Evolutionary conservation across 176 grass and related monocot genomes (phyloP).

Genomic region (Cymbopogon citratus): DNA sequence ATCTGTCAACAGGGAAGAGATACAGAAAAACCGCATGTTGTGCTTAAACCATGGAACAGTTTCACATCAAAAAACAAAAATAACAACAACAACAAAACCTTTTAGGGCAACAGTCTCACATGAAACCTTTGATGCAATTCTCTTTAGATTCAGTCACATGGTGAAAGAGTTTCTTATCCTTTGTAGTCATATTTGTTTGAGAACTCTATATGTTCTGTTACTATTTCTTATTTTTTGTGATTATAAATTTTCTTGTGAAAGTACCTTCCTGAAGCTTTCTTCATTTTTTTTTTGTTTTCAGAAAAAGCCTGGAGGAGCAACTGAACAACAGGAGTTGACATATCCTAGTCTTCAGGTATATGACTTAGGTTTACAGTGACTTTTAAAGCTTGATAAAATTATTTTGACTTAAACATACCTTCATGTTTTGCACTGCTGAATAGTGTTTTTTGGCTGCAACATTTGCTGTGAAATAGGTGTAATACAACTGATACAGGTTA

Average conservation of each 20-base stretch:
- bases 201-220: not conserved
- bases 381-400: not conserved
- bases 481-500: not conserved
- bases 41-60: not conserved
- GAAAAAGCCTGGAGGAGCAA: constrained; percentile 58
- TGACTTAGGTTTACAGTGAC: constrained; percentile 4
- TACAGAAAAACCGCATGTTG: not conserved
- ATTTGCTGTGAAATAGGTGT: not conserved
- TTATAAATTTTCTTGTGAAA: not conserved
- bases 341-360: constrained; percentile 77
- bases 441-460: not conserved
- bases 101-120: not conserved
- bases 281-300: constrained; percentile 12
- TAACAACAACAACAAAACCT: not conserved
- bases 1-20: not conserved
- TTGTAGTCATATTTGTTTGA: not conserved
- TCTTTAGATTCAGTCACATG: not conserved
- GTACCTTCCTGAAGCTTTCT: not conserved
- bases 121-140: not conserved
- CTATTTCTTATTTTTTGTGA: not conserved
- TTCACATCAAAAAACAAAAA: not conserved
- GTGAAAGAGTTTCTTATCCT: not conserved
- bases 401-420: not conserved
- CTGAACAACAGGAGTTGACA: constrained; percentile 44
- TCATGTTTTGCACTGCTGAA: not conserved